Base-by-base conservation (phyloP, 345 rosid species). In the Salix caprea region DNA sequence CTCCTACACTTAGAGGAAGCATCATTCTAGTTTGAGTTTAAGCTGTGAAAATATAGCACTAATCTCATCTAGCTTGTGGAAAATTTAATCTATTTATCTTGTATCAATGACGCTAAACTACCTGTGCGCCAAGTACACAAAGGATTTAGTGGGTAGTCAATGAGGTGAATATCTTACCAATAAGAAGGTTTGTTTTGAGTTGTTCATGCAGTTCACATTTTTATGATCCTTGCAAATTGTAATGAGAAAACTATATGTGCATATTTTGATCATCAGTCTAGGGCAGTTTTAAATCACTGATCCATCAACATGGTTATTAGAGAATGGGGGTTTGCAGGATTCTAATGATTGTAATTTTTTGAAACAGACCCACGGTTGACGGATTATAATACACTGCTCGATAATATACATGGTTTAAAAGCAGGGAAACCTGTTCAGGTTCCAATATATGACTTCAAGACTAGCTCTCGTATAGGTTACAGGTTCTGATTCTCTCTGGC, bases 381-480 rank as follows among this genome's bases (percentile, higher is more conserved):
- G 11, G 99, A 96, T 84, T 96, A 96, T 84, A 91, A 87, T 68
- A 89, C 96, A 46, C 90, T 96, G 82, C 97, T 96, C 48, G 90
- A 90, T 42, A 96, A 96, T 86, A 86, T 96, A 69, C 94, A 84
- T 28, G 96, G 94, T 69, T 79, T 96, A 42, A 92, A 83, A 85
- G 98, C 83, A 23, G 99, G 99, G 76, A 93, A 91, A 84, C 82
- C 96, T 61, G 93, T 88, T 81, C 86, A 93, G 86, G 97, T 92
- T 81, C 99, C 99, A 19, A 75, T 93, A 65, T 96, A 96, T 58
- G 98, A 96, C 88, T 93, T 91, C 92, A 96, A 96, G 89, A 78
- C 94, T 24, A 96, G 99, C 83, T 89, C 94, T 73, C 91, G 99
- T 70, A 80, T 77, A 65, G 99, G 97, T 77, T 93, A 86, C 91